Percentiles rank a stretch among this genome's conserved stretches.
Evolutionary conservation across 1,284 basidiomycete genomes (phyloP).

Genomic region (Ustilago trichophora): DNA sequence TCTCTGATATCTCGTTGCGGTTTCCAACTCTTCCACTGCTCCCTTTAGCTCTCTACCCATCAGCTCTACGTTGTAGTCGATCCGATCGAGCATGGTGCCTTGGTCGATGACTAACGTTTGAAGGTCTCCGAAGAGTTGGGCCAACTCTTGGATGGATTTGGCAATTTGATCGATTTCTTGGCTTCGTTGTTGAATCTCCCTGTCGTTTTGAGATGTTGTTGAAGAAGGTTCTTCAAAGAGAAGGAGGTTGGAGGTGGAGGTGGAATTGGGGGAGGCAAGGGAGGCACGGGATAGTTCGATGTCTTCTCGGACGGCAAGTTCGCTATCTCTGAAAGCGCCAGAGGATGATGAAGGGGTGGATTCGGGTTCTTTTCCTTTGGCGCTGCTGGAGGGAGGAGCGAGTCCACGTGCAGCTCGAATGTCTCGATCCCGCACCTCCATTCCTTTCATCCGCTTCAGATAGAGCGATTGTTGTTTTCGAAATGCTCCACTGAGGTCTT

Average conservation of each 20-base stretch:
- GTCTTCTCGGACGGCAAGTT: constrained; percentile 58
- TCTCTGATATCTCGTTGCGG: constrained; percentile 90
- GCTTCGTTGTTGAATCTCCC: constrained; percentile 66
- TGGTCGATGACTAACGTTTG: constrained; percentile 94
- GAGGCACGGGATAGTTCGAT: constrained; percentile 51
- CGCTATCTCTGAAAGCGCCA: constrained; percentile 40
- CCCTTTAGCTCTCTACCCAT: constrained; percentile 82
- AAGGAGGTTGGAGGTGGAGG: constrained; percentile 15
- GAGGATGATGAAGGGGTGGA: background rate
- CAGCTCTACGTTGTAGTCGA: constrained; percentile 97
- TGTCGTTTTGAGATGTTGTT: constrained; percentile 4
- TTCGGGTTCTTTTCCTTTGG: constrained; percentile 10
- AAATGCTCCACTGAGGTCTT: constrained; percentile 90
- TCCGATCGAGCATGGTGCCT: constrained; percentile 91
- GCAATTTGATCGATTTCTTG: constrained; percentile 90
- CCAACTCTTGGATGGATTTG: constrained; percentile 86
- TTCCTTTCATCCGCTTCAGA: constrained; percentile 83
- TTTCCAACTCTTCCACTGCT: constrained; percentile 83
- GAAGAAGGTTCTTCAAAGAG: constrained; percentile 18
- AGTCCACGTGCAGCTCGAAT: constrained; percentile 37
- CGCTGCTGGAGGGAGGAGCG: constrained; percentile 2
- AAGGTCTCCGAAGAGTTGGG: constrained; percentile 95
- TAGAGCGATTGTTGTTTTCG: constrained; percentile 97
- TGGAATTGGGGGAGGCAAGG: constrained; percentile 1
- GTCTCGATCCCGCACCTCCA: constrained; percentile 56